Conservation (phyloP, 208 protist genomes). For the Jaenimonas drosophilae region DNA sequence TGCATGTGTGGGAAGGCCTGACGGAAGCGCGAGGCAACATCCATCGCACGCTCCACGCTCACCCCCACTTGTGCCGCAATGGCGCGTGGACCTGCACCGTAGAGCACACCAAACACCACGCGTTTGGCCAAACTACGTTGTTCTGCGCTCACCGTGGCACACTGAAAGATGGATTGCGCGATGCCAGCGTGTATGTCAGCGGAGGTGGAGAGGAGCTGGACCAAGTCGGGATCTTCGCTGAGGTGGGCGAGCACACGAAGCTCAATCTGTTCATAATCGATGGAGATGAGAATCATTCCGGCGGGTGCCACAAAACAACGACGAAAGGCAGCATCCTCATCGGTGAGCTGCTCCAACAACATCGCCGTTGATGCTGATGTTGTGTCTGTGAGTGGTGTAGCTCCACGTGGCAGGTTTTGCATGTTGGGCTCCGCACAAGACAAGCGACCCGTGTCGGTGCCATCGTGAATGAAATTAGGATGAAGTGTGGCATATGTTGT, state of each 20-base stretch:
- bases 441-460: slow-evolving; percentile 85
- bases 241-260: slow-evolving; percentile 86
- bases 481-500: slow-evolving; percentile 32
- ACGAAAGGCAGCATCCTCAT: slow-evolving; percentile 50
- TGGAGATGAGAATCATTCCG: slow-evolving; percentile 48
- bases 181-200: slow-evolving; percentile 73
- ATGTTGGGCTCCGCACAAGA: slow-evolving; percentile 86
- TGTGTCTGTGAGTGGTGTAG: not conserved
- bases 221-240: slow-evolving; percentile 47
- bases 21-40: slow-evolving; percentile 41
- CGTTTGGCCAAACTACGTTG: slow-evolving; percentile 75
- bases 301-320: slow-evolving; percentile 64
- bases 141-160: slow-evolving; percentile 41
- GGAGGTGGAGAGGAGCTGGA: slow-evolving; percentile 47
- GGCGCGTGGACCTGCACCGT: slow-evolving; percentile 65
- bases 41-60: slow-evolving; percentile 43
- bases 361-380: slow-evolving; percentile 1
- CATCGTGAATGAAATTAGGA: slow-evolving; percentile 79
- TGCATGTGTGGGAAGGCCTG: slow-evolving; percentile 56
- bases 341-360: not conserved
- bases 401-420: slow-evolving; percentile 73
- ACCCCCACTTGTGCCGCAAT: slow-evolving; percentile 65
- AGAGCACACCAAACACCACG: slow-evolving; percentile 83
- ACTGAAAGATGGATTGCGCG: slow-evolving; percentile 68
- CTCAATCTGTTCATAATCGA: slow-evolving; percentile 91